Base-by-base conservation (phyloP, 176 grass and related monocot genomes). In the Carex cristatella region DNA sequence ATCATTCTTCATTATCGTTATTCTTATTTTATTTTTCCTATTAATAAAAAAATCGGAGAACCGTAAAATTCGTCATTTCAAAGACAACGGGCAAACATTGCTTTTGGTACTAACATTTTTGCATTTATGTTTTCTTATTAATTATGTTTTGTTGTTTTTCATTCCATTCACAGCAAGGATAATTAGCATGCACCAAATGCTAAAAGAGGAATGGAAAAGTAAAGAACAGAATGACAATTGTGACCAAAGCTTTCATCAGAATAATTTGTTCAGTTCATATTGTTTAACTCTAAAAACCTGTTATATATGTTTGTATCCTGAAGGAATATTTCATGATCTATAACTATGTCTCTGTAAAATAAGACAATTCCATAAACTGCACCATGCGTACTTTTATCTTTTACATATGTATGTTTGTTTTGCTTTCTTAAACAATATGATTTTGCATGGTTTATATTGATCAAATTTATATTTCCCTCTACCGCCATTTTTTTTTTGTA, bases 51-150 rank as follows among this genome's bases (percentile, higher is more conserved):
- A 23, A 23, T 23, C 23, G 65, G 95, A 98, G 83, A 98, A 92
- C 73, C 93, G 91, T 87, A 93, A 69, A 86, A 91, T 95, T 81
- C 85, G 95, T 83, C 90, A 95, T 79, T 98, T 93, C 78, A 98
- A 95, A 80, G 93, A 94, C 35, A 98, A 94, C 48, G 95, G 95
- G 10, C 95, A 98, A 56, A 98, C 95, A 28, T 84, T 98, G 74
- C 89, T 98, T 55, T 86, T 98, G 93, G 95, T 98, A 86, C 27
- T 81, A 40, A 27, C 14, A 76, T 81, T 86, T 40, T 69, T 81
- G 57, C 7, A 68, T 83, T 83, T 83, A 63, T 64, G 78, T 60
- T 10, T 53, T 51, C 59, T 23, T 19, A 51, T 4, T 69, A 66
- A 69, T 49, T 27, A 53, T 92, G 83, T 85, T 86, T 78, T 94